These are phyloP conservation scores for Nothophoma quercina DNA, from an alignment of 2,329 filamentous ascomycete species.

Conservation along the genomic window DNA sequence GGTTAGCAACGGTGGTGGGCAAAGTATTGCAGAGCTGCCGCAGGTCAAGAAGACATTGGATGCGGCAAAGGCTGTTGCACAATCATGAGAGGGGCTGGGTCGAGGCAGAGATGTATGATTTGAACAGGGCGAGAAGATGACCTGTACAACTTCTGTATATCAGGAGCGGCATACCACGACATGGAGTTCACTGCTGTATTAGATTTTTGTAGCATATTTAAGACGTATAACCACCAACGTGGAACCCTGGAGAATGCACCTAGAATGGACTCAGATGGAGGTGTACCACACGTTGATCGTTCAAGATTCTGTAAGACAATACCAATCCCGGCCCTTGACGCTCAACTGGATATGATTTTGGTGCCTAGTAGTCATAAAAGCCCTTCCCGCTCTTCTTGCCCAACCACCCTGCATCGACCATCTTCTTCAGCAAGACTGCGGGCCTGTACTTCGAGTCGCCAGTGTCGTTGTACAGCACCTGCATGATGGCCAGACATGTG, in stretches of 20 bases:
- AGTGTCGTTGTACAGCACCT: slow-evolving; percentile 87
- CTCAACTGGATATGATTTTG: too few species aligned
- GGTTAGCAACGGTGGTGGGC: slow-evolving; percentile 59
- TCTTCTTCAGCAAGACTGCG: slow-evolving; percentile 84
- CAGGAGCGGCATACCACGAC: slow-evolving; percentile 8
- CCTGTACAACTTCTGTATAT: slow-evolving; percentile 19
- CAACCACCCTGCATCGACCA: slow-evolving; percentile 97
- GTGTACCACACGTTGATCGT: too few species aligned
- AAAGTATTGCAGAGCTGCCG: slow-evolving; percentile 44
- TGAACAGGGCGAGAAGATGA: neutral
- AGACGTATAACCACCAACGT: too few species aligned
- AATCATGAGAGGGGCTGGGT: slow-evolving; percentile 23
- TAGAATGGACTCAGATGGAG: too few species aligned
- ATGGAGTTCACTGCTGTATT: slow-evolving; percentile 14
- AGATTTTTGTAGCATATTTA: slow-evolving; percentile 9
- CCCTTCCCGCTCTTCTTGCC: slow-evolving; percentile 98
- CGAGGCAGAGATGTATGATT: too few species aligned
- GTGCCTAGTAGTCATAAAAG: slow-evolving; percentile 85
- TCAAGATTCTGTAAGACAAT: too few species aligned
- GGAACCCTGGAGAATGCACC: too few species aligned
- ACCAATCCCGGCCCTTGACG: too few species aligned
- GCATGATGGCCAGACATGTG: slow-evolving; percentile 97
- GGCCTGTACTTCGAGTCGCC: slow-evolving; percentile 96
- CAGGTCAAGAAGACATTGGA: slow-evolving; percentile 50
- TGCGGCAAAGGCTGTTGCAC: slow-evolving; percentile 24